Evolutionary conservation across 352 stramenopile genomes (phyloP), one percentile per base, ranked within the genome.

Genomic region (Globisporangium yorkense): DNA sequence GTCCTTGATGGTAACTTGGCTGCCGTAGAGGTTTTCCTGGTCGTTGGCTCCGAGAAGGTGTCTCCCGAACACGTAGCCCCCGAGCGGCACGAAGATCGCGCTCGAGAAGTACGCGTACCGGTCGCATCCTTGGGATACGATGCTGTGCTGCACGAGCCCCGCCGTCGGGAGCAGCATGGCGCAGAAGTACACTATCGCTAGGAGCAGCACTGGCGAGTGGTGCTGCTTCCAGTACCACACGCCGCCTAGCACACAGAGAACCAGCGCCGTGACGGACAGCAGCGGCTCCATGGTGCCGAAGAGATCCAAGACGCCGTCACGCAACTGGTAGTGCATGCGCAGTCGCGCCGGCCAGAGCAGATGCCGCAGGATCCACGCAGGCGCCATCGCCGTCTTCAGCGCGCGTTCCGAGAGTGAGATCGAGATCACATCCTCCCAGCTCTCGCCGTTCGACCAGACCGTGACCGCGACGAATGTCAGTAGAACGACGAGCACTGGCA

Each of bases 71-170:
- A 54, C 31, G 9, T 51, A 47, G 0, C 70, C 76, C 21, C 54
- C 61, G n/a, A 80, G 73, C 9, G 74, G 71, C 13, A 86, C 72
- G 12, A 75, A 21, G 9, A 75, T 57, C 33, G 83, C 59, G 1
- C 62, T 73, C 7, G 77, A 68, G 10, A 89, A 72, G 61, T 92
- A 92, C 10, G 73, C 69, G 53, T 92, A 92, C 6, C 83, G 80
- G 54, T 91, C 74, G 21, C 66, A 66, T 13, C 66, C 61, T 52
- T 70, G 68, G 3, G 73, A 60, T 49, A 91, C 67, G 40, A 91
- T 78, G 7, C 83, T 80, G 47, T 92, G 83, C 59, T 90, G 83
- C 21, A 92, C 70, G 39, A 92, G 61, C 2, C 83, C 80, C 13
- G 67, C 75, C 2, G 81, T 78, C 0, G 80, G 83, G 13, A 92